Evolutionary conservation across 2,329 filamentous ascomycete species (phyloP), one percentile per base, ranked within the genome.

Genomic region (Monosporascus sp.): DNA sequence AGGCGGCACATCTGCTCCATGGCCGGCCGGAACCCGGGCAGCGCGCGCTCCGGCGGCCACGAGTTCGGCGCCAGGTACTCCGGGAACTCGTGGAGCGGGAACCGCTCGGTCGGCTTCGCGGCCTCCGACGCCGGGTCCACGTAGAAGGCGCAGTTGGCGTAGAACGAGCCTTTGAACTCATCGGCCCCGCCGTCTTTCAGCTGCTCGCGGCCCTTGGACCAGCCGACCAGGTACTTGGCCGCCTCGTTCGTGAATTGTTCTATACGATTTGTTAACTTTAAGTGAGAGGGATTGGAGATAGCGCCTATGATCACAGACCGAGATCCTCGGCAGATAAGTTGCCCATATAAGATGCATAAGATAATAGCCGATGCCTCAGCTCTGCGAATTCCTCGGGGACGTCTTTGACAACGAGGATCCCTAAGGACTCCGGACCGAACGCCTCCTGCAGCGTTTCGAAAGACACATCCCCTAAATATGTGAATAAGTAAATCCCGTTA

Each of bases 371-470:
- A 54, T 81, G 81, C 55, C 94, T 83, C 44, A 97, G 74, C n/a
- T 79, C 72, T 15, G 80, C 71, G 63, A 96, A 99, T 50, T 83
- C 76, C 6, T 78, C 57, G 0, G 91, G 89, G 0, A 97, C 82
- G 66, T 91, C 89, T 67, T 88, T 90, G 47, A 99, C 92, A n/a
- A 97, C 76, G 51, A 99, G 86, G 50, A 99, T 96, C 0, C 94
- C 94, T 14, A 97, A 77, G 2, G 91, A 96, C 25, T 89, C 84
- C 1, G 92, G 90, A 0, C 94, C 94, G 67, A 99, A 97, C 0
- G 94, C 94, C 61, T 87, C 72, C 62, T 89, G 82, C 11, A 94
- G 78, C 0, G 81, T 81, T 52, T 82, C 79, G 50, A 90, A 86
- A 0, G 86, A 78, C 46, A 93, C 77, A 53, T 79, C 80, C 20